Percentiles rank a stretch among this genome's conserved stretches.
phyloP scores from a whole-genome alignment of 768 basidiomycete species.

The Tulasnella sp. region DNA sequence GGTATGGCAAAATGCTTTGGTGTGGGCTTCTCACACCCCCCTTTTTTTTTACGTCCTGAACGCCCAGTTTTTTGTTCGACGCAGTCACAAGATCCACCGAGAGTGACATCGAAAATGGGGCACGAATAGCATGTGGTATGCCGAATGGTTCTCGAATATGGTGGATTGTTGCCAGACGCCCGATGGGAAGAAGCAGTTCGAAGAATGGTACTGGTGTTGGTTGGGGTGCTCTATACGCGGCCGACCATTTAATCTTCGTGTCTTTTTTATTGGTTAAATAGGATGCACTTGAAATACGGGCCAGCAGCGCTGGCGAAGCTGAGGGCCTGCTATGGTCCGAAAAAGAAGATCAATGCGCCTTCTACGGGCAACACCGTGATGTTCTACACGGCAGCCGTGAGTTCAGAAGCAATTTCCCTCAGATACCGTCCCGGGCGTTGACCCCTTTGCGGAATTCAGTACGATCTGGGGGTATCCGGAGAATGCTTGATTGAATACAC shows the following conservation, averaged over 20 bases:
- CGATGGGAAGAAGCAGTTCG: background rate
- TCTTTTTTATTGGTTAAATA: too few species aligned
- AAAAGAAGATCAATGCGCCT: background rate
- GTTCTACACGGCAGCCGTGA: constrained; percentile 1
- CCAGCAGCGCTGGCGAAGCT: background rate
- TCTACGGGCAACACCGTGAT: background rate
- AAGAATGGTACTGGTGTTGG: background rate
- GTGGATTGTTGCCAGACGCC: background rate
- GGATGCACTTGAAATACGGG: background rate
- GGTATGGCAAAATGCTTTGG: too few species aligned
- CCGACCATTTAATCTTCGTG: background rate
- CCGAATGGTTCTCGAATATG: constrained; percentile 1
- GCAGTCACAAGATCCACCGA: background rate
- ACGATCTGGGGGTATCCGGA: background rate
- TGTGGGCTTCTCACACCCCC: too few species aligned
- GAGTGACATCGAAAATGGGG: background rate
- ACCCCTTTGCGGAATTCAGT: background rate
- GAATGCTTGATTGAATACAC: background rate
- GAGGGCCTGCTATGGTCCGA: background rate
- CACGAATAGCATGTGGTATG: background rate
- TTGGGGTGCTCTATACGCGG: background rate
- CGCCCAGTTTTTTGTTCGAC: too few species aligned
- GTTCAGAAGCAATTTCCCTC: background rate
- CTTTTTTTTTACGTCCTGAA: too few species aligned
- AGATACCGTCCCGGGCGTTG: background rate